Base-by-base conservation (phyloP, 345 rosid species). In the Camelina neglecta region DNA sequence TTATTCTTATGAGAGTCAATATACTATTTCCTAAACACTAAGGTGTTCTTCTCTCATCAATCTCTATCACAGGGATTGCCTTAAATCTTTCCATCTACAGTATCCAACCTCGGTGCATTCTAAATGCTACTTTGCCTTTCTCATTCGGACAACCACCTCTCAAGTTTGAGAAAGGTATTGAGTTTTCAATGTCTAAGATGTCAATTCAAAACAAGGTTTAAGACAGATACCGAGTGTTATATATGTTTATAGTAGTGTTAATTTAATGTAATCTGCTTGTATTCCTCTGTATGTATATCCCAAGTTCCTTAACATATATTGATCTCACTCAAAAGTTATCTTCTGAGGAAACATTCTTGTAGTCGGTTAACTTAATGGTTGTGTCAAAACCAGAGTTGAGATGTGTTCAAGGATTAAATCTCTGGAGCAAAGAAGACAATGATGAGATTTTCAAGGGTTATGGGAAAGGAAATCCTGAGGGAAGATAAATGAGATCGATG, bases 401-500 rank as follows among this genome's bases (percentile, higher is more conserved):
- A 35, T 65, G 78, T 49, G 42, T 81, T 65, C 75, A 76, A 84
- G 91, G 93, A 71, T 35, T 79, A 50, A 71, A 73, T 71, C 58
- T 85, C 61, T 93, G 99, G 99, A 80, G 86, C 66, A 67, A 60
- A 55, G 87, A 81, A 79, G 81, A 93, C 75, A 96, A 96, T 65
- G 81, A 87, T 58, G 90, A 84, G 81, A 73, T 96, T 49, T 93
- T 81, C 80, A 84, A 74, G 77, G 98, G 99, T 49, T 96, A 83
- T 60, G 69, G 45, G 36, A 84, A 85, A 74, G 98, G 93, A 66
- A 93, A 96, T 68, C 50, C 82, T n/a, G 86, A 84, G 36, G 66
- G 82, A 64, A 77, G 75, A 84, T 85, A 58, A 88, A 93, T 62
- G 99, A 87, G 87, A 81, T 89, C 41, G 84, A 81, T 73, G 88